phyloP scores from a whole-genome alignment of 2,329 filamentous ascomycete species.

The Phoma sp. region DNA sequence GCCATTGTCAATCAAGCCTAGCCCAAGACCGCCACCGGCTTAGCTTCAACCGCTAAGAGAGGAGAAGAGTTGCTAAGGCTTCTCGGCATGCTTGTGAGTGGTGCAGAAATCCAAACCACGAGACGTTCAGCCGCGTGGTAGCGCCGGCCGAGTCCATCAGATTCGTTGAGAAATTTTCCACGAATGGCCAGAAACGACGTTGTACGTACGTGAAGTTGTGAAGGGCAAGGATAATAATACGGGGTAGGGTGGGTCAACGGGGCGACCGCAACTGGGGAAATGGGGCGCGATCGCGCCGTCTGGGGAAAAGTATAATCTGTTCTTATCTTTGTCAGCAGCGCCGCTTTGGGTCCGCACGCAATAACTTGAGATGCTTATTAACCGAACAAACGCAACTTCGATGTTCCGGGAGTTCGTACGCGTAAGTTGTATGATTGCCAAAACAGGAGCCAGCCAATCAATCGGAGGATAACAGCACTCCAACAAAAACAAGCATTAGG shows the following conservation, averaged over 20 bases:
- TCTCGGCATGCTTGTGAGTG: conserved; percentile 20
- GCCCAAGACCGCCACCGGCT: conserved; percentile 16
- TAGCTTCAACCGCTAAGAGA: conserved; percentile 16
- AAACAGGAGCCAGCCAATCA: too few species aligned
- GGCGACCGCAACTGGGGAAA: neutral
- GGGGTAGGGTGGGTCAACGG: neutral
- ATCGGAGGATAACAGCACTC: too few species aligned
- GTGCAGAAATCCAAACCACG: conserved; percentile 10
- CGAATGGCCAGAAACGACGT: neutral
- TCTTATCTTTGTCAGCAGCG: too few species aligned
- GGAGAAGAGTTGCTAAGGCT: conserved; percentile 17
- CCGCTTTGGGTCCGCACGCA: too few species aligned
- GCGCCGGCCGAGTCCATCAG: neutral
- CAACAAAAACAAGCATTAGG: too few species aligned
- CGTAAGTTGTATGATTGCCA: too few species aligned
- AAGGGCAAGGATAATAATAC: neutral
- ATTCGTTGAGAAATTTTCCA: neutral
- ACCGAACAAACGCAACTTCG: too few species aligned
- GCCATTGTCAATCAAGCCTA: conserved; percentile 10
- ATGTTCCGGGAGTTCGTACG: too few species aligned
- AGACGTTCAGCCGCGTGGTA: conserved; percentile 3
- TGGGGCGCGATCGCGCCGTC: neutral
- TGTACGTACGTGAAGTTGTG: neutral
- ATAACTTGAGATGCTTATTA: too few species aligned
- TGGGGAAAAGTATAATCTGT: conserved; percentile 1